Base-by-base conservation (phyloP, 2,329 filamentous ascomycete species). In the Arachnomyces sp. region DNA sequence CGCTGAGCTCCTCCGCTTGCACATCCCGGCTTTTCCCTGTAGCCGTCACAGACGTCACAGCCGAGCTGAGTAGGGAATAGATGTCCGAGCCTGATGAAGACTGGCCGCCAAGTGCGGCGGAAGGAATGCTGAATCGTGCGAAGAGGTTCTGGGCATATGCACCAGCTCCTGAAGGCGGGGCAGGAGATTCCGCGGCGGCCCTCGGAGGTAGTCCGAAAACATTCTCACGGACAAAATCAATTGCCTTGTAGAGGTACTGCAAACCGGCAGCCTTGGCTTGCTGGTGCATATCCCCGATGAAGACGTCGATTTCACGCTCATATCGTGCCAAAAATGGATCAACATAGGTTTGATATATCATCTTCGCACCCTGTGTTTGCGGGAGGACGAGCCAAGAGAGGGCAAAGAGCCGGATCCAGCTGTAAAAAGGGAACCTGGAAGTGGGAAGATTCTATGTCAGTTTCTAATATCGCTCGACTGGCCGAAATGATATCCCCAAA, bases 321-420 rank as follows among this genome's bases (percentile, higher is more conserved):
- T 98, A 90, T 45, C 88, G 76, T 54, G 80, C 73, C 36, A 98
- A 80, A 69, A 90, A 95, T 0, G 90, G 90, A 62, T 94, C 83
- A 45, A 96, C 73, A 62, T 92, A 80, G 46, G 80, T 75, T 56
- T 88, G 79, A 71, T 96, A 98, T 48, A 96, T 72, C 54, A 84
- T 68, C 45, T 84, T 84, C 42, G 89, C 88, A 61, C 92, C 92
- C 61, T 95, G 90, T n/a, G 87, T 92, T 63, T 94, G 90, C 0
- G 90, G 92, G n/a, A 95, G 79, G 56, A 96, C 88, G 46, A 98
- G 85, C 69, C 95, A 98, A 50, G 92, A 79, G 58, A 95, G 80
- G 66, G 92, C 83, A 57, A 82, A 71, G 40, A 95, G 78, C 49
- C 92, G 87, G 55, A 95, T 72, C 77, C 89, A 95, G 52, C 86